phyloP scores from a whole-genome alignment of 257 asterid species.

The Oldenlandia corymbosa region DNA sequence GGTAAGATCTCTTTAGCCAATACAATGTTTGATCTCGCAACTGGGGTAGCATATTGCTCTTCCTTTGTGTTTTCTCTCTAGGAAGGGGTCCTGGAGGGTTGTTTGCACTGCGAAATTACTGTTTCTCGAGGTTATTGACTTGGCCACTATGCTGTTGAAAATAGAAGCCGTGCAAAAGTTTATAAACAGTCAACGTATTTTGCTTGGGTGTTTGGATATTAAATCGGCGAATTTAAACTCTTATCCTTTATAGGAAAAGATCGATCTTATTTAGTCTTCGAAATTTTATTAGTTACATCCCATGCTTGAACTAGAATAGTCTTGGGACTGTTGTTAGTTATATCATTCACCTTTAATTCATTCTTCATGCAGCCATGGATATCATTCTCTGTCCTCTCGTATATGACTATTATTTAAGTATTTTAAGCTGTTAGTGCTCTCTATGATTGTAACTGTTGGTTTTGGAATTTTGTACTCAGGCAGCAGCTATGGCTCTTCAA shows the following conservation, averaged over 20 bases:
- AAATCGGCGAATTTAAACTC: background rate
- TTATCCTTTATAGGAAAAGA: too few relatives aligned
- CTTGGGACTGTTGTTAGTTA: too few relatives aligned
- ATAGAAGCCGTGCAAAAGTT: background rate
- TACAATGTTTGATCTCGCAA: background rate
- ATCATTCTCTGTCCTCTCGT: background rate
- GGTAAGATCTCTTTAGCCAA: constrained; percentile 37
- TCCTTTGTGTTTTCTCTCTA: too few relatives aligned
- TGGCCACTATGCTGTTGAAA: background rate
- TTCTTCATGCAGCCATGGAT: too few relatives aligned
- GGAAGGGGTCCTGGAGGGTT: too few relatives aligned
- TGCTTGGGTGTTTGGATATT: background rate
- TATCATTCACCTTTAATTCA: too few relatives aligned
- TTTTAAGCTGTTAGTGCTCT: background rate
- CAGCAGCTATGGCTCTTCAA: constrained; percentile 70
- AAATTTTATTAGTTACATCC: too few relatives aligned
- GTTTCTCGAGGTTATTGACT: too few relatives aligned
- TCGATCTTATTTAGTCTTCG: too few relatives aligned
- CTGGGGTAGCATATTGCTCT: background rate
- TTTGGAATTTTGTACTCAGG: constrained; percentile 40
- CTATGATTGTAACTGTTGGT: background rate
- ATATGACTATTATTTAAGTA: background rate
- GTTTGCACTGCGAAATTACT: too few relatives aligned
- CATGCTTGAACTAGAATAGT: too few relatives aligned
- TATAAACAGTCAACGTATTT: too few relatives aligned